Conservation (phyloP, 495 filamentous ascomycete species). For the Astrothelium macrocarpum region DNA sequence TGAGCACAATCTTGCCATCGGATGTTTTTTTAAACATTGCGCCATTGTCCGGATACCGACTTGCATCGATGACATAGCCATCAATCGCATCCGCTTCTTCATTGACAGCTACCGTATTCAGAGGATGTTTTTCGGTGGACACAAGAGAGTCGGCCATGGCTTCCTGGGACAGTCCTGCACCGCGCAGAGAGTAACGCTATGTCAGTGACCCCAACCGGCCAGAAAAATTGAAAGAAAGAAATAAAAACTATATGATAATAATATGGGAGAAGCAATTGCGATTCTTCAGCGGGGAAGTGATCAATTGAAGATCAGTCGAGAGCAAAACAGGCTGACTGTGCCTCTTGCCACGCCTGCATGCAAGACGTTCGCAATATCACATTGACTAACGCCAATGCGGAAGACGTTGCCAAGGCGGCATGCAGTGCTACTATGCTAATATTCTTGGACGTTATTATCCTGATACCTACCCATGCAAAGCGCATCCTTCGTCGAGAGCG, state of each 20-base stretch:
- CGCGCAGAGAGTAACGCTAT: not conserved
- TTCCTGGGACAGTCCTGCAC: not conserved
- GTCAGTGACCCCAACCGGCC: not conserved
- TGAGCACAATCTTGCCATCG: conserved; percentile 15
- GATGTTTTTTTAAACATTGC: conserved; percentile 10
- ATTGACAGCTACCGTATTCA: not conserved
- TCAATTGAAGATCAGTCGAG: not conserved
- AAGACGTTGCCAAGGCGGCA: not conserved
- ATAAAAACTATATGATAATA: not conserved
- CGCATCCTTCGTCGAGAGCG: not conserved
- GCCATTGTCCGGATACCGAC: not conserved
- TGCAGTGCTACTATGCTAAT: not conserved
- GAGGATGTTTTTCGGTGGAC: not conserved
- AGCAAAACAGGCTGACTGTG: not conserved
- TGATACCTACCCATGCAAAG: not conserved
- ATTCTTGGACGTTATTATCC: not conserved
- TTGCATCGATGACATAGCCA: conserved; percentile 14
- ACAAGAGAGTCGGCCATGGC: not conserved
- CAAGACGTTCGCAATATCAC: not conserved
- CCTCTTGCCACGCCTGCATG: not conserved
- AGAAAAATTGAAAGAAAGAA: not conserved
- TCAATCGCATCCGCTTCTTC: conserved; percentile 7
- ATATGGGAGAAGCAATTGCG: not conserved
- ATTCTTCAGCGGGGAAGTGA: not conserved
- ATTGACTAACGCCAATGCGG: not conserved